Conservation (phyloP, 306 rosid species). For the Begonia loranthoides region DNA sequence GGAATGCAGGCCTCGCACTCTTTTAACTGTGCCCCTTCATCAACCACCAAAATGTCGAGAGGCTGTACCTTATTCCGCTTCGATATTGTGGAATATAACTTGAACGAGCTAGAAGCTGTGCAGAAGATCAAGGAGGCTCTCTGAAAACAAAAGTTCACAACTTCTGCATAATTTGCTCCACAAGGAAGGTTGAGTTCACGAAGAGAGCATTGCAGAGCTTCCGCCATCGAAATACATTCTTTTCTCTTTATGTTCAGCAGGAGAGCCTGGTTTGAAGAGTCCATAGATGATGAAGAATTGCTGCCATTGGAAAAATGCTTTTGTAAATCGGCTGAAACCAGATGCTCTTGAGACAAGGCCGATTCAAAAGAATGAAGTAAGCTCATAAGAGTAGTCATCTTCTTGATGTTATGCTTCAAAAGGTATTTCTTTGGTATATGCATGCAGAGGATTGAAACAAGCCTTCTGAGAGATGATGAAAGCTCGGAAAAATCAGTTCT, state of each 20-base stretch:
- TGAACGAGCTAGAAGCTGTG: conserved; percentile 59
- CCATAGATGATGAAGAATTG: too few relatives aligned
- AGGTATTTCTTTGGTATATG: conserved; percentile 44
- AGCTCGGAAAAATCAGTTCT: conserved; percentile 26
- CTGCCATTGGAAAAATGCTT: conserved; percentile 17
- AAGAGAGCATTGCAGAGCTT: conserved; percentile 25
- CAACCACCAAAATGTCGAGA: conserved; percentile 39
- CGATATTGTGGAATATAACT: conserved; percentile 27
- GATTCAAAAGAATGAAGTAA: conserved; percentile 26
- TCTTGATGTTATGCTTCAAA: conserved; percentile 18
- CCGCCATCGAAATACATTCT: conserved; percentile 27
- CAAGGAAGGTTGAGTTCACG: conserved; percentile 29
- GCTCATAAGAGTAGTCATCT: conserved; percentile 16
- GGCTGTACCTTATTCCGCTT: conserved; percentile 11
- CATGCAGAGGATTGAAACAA: conserved; percentile 30
- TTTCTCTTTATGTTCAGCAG: conserved; percentile 18
- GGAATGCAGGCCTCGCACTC: conserved; percentile 72
- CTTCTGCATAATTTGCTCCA: not conserved
- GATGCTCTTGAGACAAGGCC: conserved; percentile 18
- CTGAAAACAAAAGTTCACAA: conserved; percentile 39
- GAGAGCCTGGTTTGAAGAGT: not conserved
- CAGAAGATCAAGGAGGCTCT: conserved; percentile 46
- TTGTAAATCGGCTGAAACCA: conserved; percentile 24
- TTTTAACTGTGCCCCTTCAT: conserved; percentile 72
- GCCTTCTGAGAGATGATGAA: conserved; percentile 18